Evolutionary conservation across 2,329 filamentous ascomycete species (phyloP).

Genomic region (Tricladium varicosporioides): DNA sequence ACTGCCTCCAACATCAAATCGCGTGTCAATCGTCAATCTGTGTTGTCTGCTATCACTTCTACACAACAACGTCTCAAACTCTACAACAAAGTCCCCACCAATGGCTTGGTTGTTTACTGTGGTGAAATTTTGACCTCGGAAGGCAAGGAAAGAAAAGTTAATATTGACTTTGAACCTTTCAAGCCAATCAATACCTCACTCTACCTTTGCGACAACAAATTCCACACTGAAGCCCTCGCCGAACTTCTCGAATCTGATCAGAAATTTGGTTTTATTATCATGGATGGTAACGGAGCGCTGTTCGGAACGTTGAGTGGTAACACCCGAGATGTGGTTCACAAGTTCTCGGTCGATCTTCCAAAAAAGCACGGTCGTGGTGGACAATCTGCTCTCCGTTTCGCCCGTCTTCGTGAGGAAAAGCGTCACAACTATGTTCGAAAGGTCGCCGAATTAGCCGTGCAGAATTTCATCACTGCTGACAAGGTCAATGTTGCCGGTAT

Average conservation of each 20-base stretch:
- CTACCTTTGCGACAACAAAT: constrained; percentile 99
- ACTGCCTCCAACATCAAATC: constrained; percentile 99
- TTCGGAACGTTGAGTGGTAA: constrained; percentile 97
- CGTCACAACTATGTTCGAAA: constrained; percentile 99
- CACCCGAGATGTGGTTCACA: constrained; percentile 94
- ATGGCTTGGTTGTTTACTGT: constrained; percentile 97
- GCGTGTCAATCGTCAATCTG: constrained; percentile 96
- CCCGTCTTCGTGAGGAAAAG: constrained; percentile 98
- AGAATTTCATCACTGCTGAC: constrained; percentile 98
- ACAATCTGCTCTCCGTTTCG: constrained; percentile 98
- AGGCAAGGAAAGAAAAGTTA: constrained; percentile 99
- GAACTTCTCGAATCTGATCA: constrained; percentile 98
- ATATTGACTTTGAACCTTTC: constrained; percentile 99
- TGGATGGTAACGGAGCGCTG: constrained; percentile 98
- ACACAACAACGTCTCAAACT: constrained; percentile 99
- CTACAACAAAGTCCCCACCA: constrained; percentile 97
- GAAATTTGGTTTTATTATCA: constrained; percentile 99
- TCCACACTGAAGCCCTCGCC: constrained; percentile 95
- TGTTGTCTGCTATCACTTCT: constrained; percentile 96
- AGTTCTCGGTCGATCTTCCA: constrained; percentile 96
- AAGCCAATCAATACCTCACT: constrained; percentile 99
- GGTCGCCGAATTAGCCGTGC: constrained; percentile 94
- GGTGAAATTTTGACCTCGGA: constrained; percentile 99
- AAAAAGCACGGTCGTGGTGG: constrained; percentile 99
- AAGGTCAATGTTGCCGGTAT: constrained; percentile 97